Conservation (phyloP, 495 filamentous ascomycete species). For the Hypoxylon fragiforme region DNA sequence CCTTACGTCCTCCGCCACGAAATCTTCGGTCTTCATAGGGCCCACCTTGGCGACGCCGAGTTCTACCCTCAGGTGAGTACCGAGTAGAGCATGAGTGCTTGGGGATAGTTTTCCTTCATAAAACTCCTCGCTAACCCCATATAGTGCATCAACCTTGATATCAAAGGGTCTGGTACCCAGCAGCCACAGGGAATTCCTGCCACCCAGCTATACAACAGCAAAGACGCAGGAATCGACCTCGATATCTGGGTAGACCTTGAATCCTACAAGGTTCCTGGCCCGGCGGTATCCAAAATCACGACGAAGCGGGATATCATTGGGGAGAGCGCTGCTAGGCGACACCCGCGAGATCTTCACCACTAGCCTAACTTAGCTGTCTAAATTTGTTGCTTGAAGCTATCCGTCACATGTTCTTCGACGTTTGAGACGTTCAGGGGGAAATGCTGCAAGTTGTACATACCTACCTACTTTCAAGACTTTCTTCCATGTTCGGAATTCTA, state of each 20-base stretch:
- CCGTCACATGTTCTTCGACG: not conserved
- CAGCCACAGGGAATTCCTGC: constrained; percentile 30
- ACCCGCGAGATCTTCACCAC: constrained; percentile 6
- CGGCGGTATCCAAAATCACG: constrained; percentile 1
- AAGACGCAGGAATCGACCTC: constrained; percentile 41
- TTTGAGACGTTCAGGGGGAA: not conserved
- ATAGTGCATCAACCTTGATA: constrained; percentile 47
- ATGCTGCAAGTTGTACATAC: not conserved
- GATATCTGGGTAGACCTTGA: constrained; percentile 36
- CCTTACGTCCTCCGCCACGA: constrained; percentile 77
- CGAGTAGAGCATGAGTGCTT: not conserved
- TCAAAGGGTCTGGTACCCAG: constrained; percentile 61
- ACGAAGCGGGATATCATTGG: constrained; percentile 2
- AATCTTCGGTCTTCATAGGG: constrained; percentile 70
- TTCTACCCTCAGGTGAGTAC: constrained; percentile 64
- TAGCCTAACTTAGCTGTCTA: not conserved
- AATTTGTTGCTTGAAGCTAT: not conserved
- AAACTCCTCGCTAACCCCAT: not conserved
- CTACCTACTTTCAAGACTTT: not conserved
- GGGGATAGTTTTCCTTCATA: not conserved
- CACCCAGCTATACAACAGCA: constrained; percentile 38
- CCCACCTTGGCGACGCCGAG: constrained; percentile 61
- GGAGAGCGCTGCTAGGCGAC: not conserved
- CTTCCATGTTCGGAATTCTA: not conserved
- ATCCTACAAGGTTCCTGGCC: constrained; percentile 25